A percentile compares a stretch with the other conserved stretches of the same genome.
phyloP scores from a whole-genome alignment of 208 protist genomes.

The Acanthamoeba healyi region DNA sequence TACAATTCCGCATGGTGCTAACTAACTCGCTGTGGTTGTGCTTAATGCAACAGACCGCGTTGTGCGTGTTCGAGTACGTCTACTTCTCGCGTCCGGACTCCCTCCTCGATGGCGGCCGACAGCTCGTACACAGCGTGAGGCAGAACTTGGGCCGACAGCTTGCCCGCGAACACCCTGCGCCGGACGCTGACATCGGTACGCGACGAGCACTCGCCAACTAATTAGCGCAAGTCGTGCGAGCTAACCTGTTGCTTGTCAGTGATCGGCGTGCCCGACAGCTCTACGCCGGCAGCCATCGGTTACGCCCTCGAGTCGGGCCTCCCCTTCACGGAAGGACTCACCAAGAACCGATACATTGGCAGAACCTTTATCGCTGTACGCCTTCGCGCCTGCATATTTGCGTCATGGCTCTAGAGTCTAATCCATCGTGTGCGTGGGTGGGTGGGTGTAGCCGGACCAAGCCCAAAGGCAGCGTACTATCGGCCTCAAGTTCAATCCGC shows the following conservation, averaged over 20 bases:
- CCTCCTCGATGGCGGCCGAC: conserved; percentile 82
- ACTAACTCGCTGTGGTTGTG: background rate
- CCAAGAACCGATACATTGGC: conserved; percentile 84
- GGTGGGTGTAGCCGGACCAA: conserved; percentile 62
- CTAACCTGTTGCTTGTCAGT: no score
- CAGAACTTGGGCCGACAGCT: conserved; percentile 80
- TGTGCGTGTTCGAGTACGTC: conserved; percentile 91
- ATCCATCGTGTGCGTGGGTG: background rate
- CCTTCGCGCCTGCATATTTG: no score
- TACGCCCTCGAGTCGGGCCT: conserved; percentile 78
- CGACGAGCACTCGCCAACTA: background rate
- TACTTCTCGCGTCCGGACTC: conserved; percentile 91
- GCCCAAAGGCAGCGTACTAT: conserved; percentile 77
- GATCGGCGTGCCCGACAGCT: conserved; percentile 78
- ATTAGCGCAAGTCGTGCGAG: no score
- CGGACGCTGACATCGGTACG: conserved; percentile 57
- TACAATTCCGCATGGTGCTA: no score
- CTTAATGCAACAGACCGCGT: conserved; percentile 35
- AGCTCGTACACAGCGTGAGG: conserved; percentile 80
- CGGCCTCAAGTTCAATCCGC: conserved; percentile 83
- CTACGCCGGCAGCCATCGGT: conserved; percentile 79
- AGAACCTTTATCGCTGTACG: conserved; percentile 82
- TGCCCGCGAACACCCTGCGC: conserved; percentile 69
- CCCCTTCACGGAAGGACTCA: conserved; percentile 80
- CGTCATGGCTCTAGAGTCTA: no score